These are phyloP conservation scores for Coemansia sp. DNA, from an alignment of 192 early-diverging fungal genomes.

Conservation along the genomic window DNA sequence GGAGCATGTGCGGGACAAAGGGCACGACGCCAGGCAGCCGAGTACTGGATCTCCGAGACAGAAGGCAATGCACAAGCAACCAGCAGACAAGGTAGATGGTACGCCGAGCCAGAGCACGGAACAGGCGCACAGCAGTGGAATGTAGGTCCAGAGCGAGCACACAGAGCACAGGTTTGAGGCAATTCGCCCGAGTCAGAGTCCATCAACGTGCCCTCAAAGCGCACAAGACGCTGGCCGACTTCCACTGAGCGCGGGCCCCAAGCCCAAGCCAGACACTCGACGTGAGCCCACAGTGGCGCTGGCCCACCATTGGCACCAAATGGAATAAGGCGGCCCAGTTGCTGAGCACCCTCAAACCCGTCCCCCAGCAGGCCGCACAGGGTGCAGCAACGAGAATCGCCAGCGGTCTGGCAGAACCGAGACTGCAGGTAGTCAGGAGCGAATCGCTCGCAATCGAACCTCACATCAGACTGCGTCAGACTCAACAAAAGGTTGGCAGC, in stretches of 20 bases:
- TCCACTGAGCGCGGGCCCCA: conserved; percentile 43
- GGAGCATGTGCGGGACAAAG: conserved; percentile 39
- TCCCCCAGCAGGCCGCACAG: conserved; percentile 43
- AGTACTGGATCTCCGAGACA: conserved; percentile 21
- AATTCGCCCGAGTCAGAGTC: not conserved
- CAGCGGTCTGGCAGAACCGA: conserved; percentile 14
- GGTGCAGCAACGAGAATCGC: conserved; percentile 26
- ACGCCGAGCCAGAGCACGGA: conserved; percentile 32
- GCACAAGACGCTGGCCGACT: conserved; percentile 4
- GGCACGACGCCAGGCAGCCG: conserved; percentile 40
- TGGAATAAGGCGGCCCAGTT: conserved; percentile 34
- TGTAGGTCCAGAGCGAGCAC: conserved; percentile 26
- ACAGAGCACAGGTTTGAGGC: conserved; percentile 22
- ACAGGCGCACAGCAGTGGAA: conserved; percentile 52
- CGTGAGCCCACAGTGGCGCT: conserved; percentile 31
- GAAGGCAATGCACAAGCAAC: not conserved
- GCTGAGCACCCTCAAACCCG: conserved; percentile 4
- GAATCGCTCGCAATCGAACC: conserved; percentile 38
- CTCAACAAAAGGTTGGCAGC: conserved; percentile 44
- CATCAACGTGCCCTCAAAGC: conserved; percentile 33
- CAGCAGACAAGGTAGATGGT: conserved; percentile 45
- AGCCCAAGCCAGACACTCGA: conserved; percentile 51
- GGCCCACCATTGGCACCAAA: not conserved
- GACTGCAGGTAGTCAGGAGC: conserved; percentile 24
- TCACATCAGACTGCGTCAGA: conserved; percentile 44